Evolutionary conservation across 148 eudicot species (phyloP), one percentile per base, ranked within the genome.

Genomic region (Rhododendron kiyosumense): DNA sequence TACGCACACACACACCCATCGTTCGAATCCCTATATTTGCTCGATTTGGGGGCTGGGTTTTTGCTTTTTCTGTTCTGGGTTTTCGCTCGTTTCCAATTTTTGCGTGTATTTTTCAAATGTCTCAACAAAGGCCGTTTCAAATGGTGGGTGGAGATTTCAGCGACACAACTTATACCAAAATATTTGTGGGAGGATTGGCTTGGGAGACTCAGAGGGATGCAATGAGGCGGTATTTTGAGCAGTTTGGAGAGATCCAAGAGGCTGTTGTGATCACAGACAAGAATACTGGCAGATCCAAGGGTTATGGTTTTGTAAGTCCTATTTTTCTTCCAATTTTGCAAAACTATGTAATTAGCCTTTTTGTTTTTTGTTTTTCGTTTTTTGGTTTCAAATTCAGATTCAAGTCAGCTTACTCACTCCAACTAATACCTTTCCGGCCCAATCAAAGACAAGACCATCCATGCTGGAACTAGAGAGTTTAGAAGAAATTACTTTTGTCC

Each of bases 131-230:
- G 77, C 77, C 52, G 30, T 83, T 83, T 83, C 38, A 67, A 26
- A 67, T 67, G 85, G 28, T 45, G 86, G 83, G 41, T 2, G 59
- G 52, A 14, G 57, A 81, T 59, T 85, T 51, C 80, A 32, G 61
- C 38, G 93, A 91, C 59, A 91, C 93, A 4, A 91, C 92, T 18
- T 87, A 87, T 80, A 90, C 91, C 75, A 90, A 90, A 67, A 34
- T 90, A 0, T 90, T 90, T 78, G 91, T 90, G 3, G 91, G 91
- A 51, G 91, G 91, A 22, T 78, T 90, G 48, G 86, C 91, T 20
- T 90, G 91, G 91, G 89, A 86, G 77, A 89, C 88, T 18, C 87
- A 67, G 28, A 90, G 81, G 26, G 88, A 88, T 2, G 76, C 85
- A 24, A 84, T 90, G 87, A 84, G 59, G 81, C 76, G 69, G 1